Base-by-base conservation (phyloP, 306 rosid species). In the Ochetophila trinervis region DNA sequence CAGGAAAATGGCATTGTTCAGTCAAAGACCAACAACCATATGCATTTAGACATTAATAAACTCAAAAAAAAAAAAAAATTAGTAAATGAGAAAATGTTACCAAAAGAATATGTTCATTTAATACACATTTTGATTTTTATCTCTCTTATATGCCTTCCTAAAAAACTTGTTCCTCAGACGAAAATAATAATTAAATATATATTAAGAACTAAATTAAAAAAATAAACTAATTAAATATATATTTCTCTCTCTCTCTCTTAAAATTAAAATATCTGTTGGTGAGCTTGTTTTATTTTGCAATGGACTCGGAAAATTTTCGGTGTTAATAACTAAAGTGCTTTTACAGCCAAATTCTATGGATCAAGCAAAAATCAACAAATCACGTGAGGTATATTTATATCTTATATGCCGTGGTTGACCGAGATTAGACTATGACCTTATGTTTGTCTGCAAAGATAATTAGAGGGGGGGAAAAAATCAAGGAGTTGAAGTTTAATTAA, bases 1-100 rank as follows among this genome's bases (percentile, higher is more conserved):
- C 63, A 71, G 76, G 72, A 79, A 77, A 74, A 8, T 50, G 54
- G 23, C 54, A 50, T 50, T 50, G 21, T 19, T 16, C 54, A 50
- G 8, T 17, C 19, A 4, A 50, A 50, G 14, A 49, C 21, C 10
- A 51, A 27, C 62, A 15, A 30, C 15, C 3, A 30, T 24, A 30
- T 30, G 4, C 21, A 57, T 57, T 27, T 27, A 30, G n/a, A 56
- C 60, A 21, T 14, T 12, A 12, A 56, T 27, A 9, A 56, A 5
- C 32, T 4, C 17, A 7, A 23, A 10, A 27, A 10, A 27, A 1
- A 6, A 7, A 23, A 10, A 27, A 10, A 27, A 1, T 11, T 21
- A 19, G 1, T 8, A 54, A 40, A 23, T 12, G 61, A n/a, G 24
- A 66, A 37, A 27, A 13, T 40, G 22, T 36, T n/a, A n/a, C n/a